Conservation (phyloP, 352 stramenopile genomes). For the Hyaloperonospora brassicae region DNA sequence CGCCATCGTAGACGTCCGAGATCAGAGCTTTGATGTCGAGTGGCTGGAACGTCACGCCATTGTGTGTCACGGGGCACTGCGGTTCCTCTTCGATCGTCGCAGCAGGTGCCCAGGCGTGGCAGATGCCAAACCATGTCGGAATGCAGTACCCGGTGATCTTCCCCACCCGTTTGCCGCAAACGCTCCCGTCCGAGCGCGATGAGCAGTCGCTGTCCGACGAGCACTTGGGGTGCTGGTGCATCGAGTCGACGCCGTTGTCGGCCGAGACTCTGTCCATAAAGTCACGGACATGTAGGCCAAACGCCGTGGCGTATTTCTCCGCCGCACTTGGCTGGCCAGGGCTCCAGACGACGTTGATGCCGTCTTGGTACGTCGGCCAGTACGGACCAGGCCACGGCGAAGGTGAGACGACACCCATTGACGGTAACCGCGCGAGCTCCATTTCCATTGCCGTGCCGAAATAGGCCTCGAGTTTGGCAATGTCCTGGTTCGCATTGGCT, state of each 20-base stretch:
- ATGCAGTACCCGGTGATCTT: conserved; percentile 28
- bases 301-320: conserved; percentile 46
- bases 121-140: conserved; percentile 42
- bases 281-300: conserved; percentile 23
- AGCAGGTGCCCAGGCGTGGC: conserved; percentile 39
- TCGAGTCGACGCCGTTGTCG: conserved; percentile 24
- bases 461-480: conserved; percentile 23
- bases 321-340: conserved; percentile 19
- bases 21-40: conserved; percentile 48
- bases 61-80: conserved; percentile 33
- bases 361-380: conserved; percentile 56
- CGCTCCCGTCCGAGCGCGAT: too few species aligned
- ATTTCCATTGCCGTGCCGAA: conserved; percentile 23
- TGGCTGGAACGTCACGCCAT: conserved; percentile 41
- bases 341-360: conserved; percentile 47
- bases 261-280: conserved; percentile 38
- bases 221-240: not conserved
- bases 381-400: conserved; percentile 44
- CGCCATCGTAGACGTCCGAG: conserved; percentile 33
- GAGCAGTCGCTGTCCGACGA: not conserved
- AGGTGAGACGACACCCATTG: conserved; percentile 1
- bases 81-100: conserved; percentile 37
- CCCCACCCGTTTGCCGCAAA: too few species aligned
- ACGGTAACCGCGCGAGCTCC: conserved; percentile 19
- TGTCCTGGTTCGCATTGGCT: conserved; percentile 18